Evolutionary conservation across 2,329 filamentous ascomycete genomes (phyloP).

Genomic region (Epichloe amarillans): DNA sequence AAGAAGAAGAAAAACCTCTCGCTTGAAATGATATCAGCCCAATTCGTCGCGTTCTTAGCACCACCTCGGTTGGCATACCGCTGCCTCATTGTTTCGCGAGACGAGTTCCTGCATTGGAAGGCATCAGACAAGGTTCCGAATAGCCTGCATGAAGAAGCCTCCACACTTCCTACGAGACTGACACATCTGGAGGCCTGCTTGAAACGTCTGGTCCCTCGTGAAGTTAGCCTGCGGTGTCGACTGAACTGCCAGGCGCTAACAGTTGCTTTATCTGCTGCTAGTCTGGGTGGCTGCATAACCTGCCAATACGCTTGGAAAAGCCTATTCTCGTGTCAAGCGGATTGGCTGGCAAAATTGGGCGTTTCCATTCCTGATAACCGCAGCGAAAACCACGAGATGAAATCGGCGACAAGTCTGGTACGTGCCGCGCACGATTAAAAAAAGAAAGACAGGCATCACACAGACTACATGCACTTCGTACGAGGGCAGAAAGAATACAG

Average conservation of each 20-base stretch:
- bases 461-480: no score
- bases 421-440: no score
- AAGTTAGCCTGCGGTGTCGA: background rate
- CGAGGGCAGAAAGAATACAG: no score
- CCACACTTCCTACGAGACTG: background rate
- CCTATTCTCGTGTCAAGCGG: background rate
- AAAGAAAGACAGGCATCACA: no score
- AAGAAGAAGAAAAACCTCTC: no score
- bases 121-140: background rate
- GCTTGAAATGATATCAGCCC: no score
- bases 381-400: no score
- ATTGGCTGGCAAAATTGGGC: background rate
- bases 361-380: background rate
- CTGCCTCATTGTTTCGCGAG: no score
- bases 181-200: background rate
- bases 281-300: constrained; percentile 4
- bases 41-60: no score
- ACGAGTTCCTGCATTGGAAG: background rate
- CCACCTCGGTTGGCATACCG: no score
- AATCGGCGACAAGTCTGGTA: no score
- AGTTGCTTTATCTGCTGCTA: constrained; percentile 1
- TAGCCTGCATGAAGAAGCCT: background rate
- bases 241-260: background rate
- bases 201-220: background rate
- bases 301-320: background rate